A percentile compares a stretch with the other conserved stretches of the same genome.
Evolutionary conservation across 164 flowering plant species (phyloP).

Genomic region (Aristolochia fimbriata): DNA sequence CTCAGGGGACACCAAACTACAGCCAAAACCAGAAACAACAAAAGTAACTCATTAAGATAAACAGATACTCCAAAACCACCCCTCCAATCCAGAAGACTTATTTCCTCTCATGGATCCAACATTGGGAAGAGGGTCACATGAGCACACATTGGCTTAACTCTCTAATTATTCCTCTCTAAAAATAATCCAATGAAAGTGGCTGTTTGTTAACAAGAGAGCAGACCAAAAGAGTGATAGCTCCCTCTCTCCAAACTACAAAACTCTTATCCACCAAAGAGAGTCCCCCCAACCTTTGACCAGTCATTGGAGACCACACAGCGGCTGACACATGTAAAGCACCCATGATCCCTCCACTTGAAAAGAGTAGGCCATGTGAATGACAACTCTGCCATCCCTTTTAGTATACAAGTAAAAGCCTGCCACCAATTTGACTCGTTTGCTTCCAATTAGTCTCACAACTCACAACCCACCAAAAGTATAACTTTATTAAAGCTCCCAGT

Average conservation of each 20-base stretch:
- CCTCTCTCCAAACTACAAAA: conserved; percentile 8
- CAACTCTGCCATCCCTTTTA: conserved; percentile 10
- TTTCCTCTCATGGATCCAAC: conserved; percentile 12
- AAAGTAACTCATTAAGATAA: too few species aligned
- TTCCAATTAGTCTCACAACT: conserved; percentile 1
- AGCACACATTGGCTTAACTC: conserved; percentile 1
- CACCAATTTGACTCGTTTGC: not conserved
- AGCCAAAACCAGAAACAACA: too few species aligned
- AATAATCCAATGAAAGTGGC: conserved; percentile 1
- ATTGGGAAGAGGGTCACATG: conserved; percentile 14
- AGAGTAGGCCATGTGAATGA: conserved; percentile 18
- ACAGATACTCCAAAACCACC: too few species aligned
- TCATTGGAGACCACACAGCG: conserved; percentile 3
- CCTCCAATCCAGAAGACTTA: not conserved
- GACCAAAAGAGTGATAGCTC: conserved; percentile 29
- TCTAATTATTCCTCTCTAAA: conserved; percentile 1
- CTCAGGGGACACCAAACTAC: too few species aligned
- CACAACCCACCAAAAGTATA: not conserved
- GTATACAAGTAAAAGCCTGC: conserved; percentile 1
- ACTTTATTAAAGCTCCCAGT: not conserved
- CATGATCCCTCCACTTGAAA: conserved; percentile 4
- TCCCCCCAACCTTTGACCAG: conserved; percentile 10
- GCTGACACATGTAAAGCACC: conserved; percentile 4
- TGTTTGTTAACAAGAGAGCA: conserved; percentile 26
- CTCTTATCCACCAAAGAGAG: not conserved